Evolutionary conservation across 768 basidiomycete species (phyloP), one percentile per base, ranked within the genome.

Genomic region (Crassisporium funariophilum): DNA sequence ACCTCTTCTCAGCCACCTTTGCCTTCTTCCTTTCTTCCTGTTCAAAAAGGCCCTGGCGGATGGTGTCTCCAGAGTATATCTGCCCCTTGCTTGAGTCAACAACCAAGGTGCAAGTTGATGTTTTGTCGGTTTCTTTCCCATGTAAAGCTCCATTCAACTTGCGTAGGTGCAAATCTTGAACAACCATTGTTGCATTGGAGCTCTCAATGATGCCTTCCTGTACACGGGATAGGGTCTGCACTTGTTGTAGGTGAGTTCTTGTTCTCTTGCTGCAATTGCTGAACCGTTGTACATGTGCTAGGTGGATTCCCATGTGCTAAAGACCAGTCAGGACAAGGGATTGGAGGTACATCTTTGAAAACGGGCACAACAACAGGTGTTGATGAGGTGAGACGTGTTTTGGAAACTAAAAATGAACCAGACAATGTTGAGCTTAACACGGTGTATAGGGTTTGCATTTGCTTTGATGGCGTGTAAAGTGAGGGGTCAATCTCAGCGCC

Each of bases 141-240:
- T 51, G 31, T 17, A 60, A 44, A 17, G 54, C 50, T 9, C 35
- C 46, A 20, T 41, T 50, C 33, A 52, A 20, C 36, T 41, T 51
- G 17, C 24, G 36, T 34, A 57, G 55, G 20, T 22, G 42, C 22
- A 62, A 33, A 40, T 62, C 55, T 35, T 60, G 58, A 5, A 60
- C 19, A 5, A 58, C 37, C 5, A 62, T 38, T 36, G 55, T 53
- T 21, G 54, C 55, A 35, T 52, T 52, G 6, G 41, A 20, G 7
- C 47, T 46, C 24, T 58, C 48, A 10, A 39, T 55, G 35, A 61
- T 57, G 8, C 35, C 36, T 6, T 61, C n/a, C 24, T 56, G 46
- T 2, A 19, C 45, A n/a, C 8, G n/a, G 3, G 41, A 19, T 16
- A 40, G 10, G 13, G 24, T 21, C 23, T 41, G 25, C 8, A 45